Base-by-base conservation (phyloP, 805 yeast species). In the Pichia eremophila region DNA sequence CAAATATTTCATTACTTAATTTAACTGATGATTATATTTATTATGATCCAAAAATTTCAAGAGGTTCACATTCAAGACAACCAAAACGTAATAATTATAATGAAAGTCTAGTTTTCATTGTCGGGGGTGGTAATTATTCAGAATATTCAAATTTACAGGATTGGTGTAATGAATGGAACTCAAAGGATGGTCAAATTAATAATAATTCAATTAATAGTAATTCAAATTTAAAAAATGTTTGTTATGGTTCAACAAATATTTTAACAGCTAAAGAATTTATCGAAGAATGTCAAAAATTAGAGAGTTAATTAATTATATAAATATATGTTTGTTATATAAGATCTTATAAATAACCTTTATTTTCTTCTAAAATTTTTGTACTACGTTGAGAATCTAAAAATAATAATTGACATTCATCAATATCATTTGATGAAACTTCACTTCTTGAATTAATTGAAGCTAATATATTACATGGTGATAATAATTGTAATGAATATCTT, bases 111-210 rank as follows among this genome's bases (percentile, higher is more conserved):
- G 95, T 93, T 19, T 93, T 93, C 64, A 87, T 90, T 45, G 90
- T 93, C 47, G 99, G 99, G 27, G 99, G 99, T 35, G 98, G 98
- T 43, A 90, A 87, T 65, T 93, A 89, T 62, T 69, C 86, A 52
- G 99, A 93, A 68, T 93, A 91, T 62, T 95, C 90, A 50, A 91
- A 91, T 60, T 74, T 93, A 59, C 95, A 87, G 64, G 96, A 90
- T 64, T 90, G 96, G 95, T 69, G 72, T 39, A 65, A 60, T 45
- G 51, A 55, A 9, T 43, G 52, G 38, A 61, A 57, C 39, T 27
- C 18, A 54, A 63, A 59, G 48, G 46, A 51, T 18, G 45, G 52
- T 19, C 46, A 52, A 35, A 47, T 52, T 22, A 22, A 22, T 11
- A 58, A 51, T 40, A 43, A 61, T 22, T 32, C 36, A 17, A 25